Conservation (phyloP, 1,284 basidiomycete species). For the Rhodotorula sp. region DNA sequence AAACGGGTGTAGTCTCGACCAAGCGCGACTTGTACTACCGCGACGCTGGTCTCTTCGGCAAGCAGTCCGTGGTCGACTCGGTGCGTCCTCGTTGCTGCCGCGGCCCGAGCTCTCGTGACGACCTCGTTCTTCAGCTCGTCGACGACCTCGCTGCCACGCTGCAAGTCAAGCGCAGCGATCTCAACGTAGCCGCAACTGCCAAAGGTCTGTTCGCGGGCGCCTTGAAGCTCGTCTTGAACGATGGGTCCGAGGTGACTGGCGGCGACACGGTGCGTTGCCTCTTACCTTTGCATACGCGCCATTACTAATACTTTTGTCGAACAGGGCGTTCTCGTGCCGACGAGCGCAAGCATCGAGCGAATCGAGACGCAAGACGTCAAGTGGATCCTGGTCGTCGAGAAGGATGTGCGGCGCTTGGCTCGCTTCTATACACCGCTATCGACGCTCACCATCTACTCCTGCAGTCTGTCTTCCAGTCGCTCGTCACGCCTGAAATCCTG, state of each 20-base stretch:
- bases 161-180: slow-evolving; percentile 66
- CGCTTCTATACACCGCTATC: background rate
- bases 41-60: slow-evolving; percentile 72
- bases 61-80: slow-evolving; percentile 70
- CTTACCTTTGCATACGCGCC: too few relatives aligned
- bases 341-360: slow-evolving; percentile 65
- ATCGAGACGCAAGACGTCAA: slow-evolving; percentile 61
- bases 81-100: slow-evolving; percentile 53
- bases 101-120: background rate
- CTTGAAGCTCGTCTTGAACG: slow-evolving; percentile 61
- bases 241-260: slow-evolving; percentile 58
- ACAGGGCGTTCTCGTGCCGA: slow-evolving; percentile 73
- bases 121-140: slow-evolving; percentile 62
- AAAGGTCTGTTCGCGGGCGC: slow-evolving; percentile 80
- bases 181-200: slow-evolving; percentile 80
- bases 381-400: slow-evolving; percentile 86
- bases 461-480: slow-evolving; percentile 83
- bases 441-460: background rate
- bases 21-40: slow-evolving; percentile 78
- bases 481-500: slow-evolving; percentile 63
- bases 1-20: slow-evolving; percentile 15
- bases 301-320: accelerated
- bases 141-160: slow-evolving; percentile 85
- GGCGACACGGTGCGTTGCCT: background rate
- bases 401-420: slow-evolving; percentile 65